phyloP scores from a whole-genome alignment of 345 rosid genomes.

The Carallia pectinifolia region DNA sequence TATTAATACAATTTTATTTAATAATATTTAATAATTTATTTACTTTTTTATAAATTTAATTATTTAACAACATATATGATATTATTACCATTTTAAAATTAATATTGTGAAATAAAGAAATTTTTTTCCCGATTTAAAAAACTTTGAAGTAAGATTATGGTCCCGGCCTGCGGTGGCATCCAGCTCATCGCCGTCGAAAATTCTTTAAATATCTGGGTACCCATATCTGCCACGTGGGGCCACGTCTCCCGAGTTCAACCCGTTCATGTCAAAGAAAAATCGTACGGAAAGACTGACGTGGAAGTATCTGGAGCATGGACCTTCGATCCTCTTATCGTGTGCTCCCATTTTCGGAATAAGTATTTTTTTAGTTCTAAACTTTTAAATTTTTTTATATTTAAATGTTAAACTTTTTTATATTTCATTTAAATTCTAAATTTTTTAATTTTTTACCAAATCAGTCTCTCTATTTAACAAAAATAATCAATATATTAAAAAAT shows the following conservation, averaged over 20 bases:
- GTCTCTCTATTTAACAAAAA: no score
- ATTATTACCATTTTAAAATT: no score
- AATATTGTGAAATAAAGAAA: not conserved
- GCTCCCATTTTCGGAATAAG: not conserved
- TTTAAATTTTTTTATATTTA: no score
- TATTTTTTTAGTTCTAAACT: no score
- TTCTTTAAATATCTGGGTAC: conserved; percentile 24
- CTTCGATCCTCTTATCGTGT: not conserved
- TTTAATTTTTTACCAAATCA: no score
- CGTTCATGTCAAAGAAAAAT: conserved; percentile 1
- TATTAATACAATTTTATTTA: no score
- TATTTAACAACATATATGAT: no score
- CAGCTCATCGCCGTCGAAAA: conserved; percentile 25
- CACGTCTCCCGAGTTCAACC: not conserved
- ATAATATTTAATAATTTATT: no score
- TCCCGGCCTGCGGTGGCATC: conserved; percentile 24
- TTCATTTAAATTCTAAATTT: no score
- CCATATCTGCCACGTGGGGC: not conserved
- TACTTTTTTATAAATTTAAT: no score
- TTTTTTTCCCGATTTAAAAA: not conserved
- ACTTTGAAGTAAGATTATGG: not conserved
- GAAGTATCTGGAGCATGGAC: conserved; percentile 21
- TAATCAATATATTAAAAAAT: no score
- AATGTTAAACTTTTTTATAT: no score
- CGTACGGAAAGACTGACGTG: conserved; percentile 21